Evolutionary conservation across 2,329 filamentous ascomycete genomes (phyloP).

Genomic region (Ciborinia camelliae): DNA sequence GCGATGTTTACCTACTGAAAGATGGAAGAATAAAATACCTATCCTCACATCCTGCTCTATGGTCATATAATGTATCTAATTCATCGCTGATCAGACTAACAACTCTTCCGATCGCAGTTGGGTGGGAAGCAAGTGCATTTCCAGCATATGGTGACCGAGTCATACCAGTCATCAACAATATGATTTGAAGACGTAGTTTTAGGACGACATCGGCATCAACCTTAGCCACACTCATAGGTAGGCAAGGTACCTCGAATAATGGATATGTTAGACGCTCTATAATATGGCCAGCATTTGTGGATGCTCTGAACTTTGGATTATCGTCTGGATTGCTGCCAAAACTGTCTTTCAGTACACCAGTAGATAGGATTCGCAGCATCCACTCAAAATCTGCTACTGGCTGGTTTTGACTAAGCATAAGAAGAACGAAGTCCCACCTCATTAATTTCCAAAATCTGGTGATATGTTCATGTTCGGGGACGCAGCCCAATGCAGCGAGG

Average conservation of each 20-base stretch:
- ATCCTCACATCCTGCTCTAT: slow-evolving; percentile 39
- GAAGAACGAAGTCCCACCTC: slow-evolving; percentile 61
- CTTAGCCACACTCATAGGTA: slow-evolving; percentile 29
- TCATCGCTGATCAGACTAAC: slow-evolving; percentile 74
- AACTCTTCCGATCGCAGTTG: slow-evolving; percentile 67
- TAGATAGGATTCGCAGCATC: slow-evolving; percentile 63
- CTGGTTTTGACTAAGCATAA: slow-evolving; percentile 66
- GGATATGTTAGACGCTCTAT: slow-evolving; percentile 42
- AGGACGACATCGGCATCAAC: slow-evolving; percentile 29
- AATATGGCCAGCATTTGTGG: slow-evolving; percentile 39
- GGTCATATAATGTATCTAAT: slow-evolving; percentile 57
- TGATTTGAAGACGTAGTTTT: slow-evolving; percentile 37
- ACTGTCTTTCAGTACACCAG: slow-evolving; percentile 59
- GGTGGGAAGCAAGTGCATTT: slow-evolving; percentile 63
- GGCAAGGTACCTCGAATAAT: slow-evolving; percentile 44
- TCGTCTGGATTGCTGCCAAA: slow-evolving; percentile 62
- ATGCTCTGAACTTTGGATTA: slow-evolving; percentile 39
- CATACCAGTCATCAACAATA: slow-evolving; percentile 58
- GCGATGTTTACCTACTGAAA: not conserved
- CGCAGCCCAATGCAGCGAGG: slow-evolving; percentile 58
- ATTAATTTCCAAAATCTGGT: slow-evolving; percentile 64
- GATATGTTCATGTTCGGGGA: slow-evolving; percentile 37
- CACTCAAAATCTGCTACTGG: slow-evolving; percentile 58
- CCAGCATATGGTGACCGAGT: slow-evolving; percentile 60
- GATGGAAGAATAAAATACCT: slow-evolving; percentile 37